These are phyloP conservation scores for Sesbania bispinosa DNA, from an alignment of 306 rosid genomes.

Conservation along the genomic window DNA sequence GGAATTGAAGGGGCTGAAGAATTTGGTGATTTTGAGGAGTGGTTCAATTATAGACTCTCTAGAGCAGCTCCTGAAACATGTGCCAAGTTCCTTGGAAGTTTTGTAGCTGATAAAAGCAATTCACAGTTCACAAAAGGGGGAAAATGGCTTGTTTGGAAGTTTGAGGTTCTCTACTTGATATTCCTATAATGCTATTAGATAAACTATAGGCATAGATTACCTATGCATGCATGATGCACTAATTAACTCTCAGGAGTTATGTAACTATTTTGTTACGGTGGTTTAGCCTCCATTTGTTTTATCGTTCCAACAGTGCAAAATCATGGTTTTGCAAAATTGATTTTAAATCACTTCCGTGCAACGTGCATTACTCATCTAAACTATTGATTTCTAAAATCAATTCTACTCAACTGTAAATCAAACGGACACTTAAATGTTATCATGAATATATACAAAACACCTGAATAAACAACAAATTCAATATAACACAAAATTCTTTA, in stretches of 20 bases:
- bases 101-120: constrained; percentile 64
- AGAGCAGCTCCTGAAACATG: constrained; percentile 99
- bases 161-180: constrained; percentile 60
- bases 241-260: neutral
- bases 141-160: constrained; percentile 99
- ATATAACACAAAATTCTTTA: too few relatives aligned
- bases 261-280: neutral
- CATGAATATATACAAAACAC: neutral
- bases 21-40: constrained; percentile 83
- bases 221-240: constrained; percentile 8
- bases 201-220: constrained; percentile 6
- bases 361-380: too few relatives aligned
- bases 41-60: constrained; percentile 92
- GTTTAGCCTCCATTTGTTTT: too few relatives aligned
- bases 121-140: constrained; percentile 74
- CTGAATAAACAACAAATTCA: too few relatives aligned
- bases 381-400: too few relatives aligned
- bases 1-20: constrained; percentile 74
- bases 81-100: constrained; percentile 92
- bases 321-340: too few relatives aligned
- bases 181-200: constrained; percentile 9
- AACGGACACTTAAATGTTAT: constrained; percentile 16
- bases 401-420: too few relatives aligned
- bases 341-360: too few relatives aligned
- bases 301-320: too few relatives aligned